Evolutionary conservation across 768 basidiomycete genomes (phyloP), one percentile per base, ranked within the genome.

Genomic region (Phanerodontia chrysosporium): DNA sequence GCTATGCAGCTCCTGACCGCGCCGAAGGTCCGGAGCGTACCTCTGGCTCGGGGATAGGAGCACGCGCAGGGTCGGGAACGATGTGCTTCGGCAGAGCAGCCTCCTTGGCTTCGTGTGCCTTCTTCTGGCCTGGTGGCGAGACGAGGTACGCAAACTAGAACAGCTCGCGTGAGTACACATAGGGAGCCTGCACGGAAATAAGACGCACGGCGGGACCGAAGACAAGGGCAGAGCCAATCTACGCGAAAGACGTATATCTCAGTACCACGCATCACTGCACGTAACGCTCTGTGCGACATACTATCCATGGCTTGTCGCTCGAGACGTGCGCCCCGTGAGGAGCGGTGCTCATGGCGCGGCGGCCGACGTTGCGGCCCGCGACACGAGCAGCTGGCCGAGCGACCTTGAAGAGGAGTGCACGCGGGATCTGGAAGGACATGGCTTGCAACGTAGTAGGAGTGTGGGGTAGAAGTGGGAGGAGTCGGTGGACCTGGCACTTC

Each of bases 151-250:
- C 35, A n/a, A 54, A 53, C 59, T 60, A 14, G 2, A 13, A 5
- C 7, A 45, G 1, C 2, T 49, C 28, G n/a, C 24, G 35, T 21
- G 22, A 48, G 42, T 32, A 21, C 12, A 27, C 42, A 24, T 45
- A 44, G 27, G 7, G 27, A 45, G 30, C 55, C n/a, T 13, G 16
- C 3, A 18, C 3, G 1, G 55, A 3, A 24, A 18, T n/a, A 18
- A 28, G 14, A 61, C 66, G 28, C 49, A 69, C 67, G 25, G 63
- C 57, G 29, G 67, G 63, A 2, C 64, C 67, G 55, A 69, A 69
- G 29, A 69, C 56, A 35, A 65, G 46, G 1, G 64, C 63, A 53
- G 67, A 69, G 45, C 64, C 67, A 53, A 69, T 67, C 67, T 69
- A 45, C 35, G 27, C 30, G 13, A 18, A 25, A 27, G 16, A 13